These are phyloP conservation scores for Blakeslea trispora DNA, from an alignment of 371 early-diverging fungal species.

Conservation along the genomic window DNA sequence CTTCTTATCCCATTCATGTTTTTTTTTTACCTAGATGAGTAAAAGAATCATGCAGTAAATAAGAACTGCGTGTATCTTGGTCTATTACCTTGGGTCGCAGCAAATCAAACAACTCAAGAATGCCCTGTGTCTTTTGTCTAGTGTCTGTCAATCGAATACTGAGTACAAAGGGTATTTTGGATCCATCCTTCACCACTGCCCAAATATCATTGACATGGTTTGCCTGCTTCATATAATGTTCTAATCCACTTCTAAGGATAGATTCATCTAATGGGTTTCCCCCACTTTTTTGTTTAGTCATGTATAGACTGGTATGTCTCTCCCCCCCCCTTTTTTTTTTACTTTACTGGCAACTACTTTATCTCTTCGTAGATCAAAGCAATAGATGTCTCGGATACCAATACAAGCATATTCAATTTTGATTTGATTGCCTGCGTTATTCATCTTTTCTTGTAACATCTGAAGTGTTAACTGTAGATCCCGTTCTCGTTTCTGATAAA, in stretches of 20 bases:
- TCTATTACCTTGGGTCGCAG: neutral
- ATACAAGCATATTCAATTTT: neutral
- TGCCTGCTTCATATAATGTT: neutral
- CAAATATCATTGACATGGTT: neutral
- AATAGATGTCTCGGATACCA: neutral
- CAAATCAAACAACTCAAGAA: neutral
- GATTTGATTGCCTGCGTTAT: neutral
- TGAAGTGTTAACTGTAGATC: neutral
- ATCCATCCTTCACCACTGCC: neutral
- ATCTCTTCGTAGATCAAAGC: neutral
- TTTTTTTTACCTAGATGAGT: neutral
- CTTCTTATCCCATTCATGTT: no score
- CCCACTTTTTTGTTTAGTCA: no score
- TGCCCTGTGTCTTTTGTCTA: neutral
- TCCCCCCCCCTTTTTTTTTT: no score
- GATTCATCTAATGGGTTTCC: neutral
- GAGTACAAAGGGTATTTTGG: neutral
- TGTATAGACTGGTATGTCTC: no score
- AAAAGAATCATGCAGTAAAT: neutral
- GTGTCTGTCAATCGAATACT: neutral
- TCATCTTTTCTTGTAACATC: neutral
- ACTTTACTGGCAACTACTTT: neutral
- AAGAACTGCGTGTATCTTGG: neutral
- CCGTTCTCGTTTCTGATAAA: neutral
- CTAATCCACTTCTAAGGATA: neutral